Percentiles rank a stretch among this genome's conserved stretches.
These are phyloP conservation scores for Mariannaea sp. DNA, from an alignment of 2,329 filamentous ascomycete species.

Conservation along the genomic window DNA sequence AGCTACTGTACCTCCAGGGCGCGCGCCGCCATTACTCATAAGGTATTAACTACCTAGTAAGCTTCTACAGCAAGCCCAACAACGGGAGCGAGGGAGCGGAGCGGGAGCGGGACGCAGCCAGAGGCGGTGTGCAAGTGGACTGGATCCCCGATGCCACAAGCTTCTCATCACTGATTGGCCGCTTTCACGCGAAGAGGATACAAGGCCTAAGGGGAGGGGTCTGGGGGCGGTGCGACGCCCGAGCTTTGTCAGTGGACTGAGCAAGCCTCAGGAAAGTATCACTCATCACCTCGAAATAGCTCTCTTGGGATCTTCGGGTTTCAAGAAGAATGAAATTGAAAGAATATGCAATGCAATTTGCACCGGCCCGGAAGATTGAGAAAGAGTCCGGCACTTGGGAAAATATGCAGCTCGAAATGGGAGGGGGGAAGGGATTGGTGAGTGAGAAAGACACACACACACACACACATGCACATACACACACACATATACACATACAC, in stretches of 20 bases:
- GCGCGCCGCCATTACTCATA: too few species aligned
- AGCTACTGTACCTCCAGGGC: too few species aligned
- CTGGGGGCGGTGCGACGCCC: conserved; percentile 12
- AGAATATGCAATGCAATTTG: neutral
- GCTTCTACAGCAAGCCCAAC: conserved; percentile 25
- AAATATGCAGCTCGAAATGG: neutral
- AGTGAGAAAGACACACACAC: too few species aligned
- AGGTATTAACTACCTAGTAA: too few species aligned
- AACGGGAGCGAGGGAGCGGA: conserved; percentile 36
- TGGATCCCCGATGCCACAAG: too few species aligned
- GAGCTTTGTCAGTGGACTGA: conserved; percentile 2
- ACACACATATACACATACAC: too few species aligned
- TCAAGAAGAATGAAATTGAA: conserved; percentile 2
- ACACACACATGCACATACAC: too few species aligned
- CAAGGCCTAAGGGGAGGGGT: conserved; percentile 7
- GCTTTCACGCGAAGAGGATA: conserved; percentile 12
- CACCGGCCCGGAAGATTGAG: neutral
- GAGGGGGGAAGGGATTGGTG: neutral
- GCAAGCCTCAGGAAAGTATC: conserved; percentile 3
- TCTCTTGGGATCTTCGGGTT: neutral
- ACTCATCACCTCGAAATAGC: conserved; percentile 7
- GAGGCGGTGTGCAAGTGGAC: conserved; percentile 36
- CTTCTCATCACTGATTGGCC: too few species aligned
- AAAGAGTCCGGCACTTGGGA: neutral
- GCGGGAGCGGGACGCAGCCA: conserved; percentile 34